Percentiles rank a stretch among this genome's conserved stretches.
Evolutionary conservation across 2,329 filamentous ascomycete species (phyloP).

Genomic region (Alternaria sp.): DNA sequence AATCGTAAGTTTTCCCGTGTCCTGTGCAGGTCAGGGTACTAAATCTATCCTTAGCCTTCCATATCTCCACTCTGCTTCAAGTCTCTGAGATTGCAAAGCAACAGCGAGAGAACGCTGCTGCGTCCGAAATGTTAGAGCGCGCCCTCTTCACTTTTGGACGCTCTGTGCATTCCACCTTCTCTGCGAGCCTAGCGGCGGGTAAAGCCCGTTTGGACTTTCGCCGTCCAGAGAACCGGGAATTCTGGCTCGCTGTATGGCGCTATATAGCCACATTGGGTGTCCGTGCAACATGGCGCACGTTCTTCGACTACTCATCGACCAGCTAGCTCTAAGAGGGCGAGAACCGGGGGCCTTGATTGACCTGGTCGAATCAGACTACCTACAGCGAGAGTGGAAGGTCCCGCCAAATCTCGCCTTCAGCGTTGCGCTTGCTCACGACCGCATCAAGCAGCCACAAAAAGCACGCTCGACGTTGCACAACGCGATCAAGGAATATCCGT

Average conservation of each 20-base stretch:
- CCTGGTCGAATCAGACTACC: conserved; percentile 65
- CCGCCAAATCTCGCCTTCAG: conserved; percentile 79
- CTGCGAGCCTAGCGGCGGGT: conserved; percentile 76
- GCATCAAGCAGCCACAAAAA: conserved; percentile 70
- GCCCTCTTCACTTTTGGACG: conserved; percentile 94
- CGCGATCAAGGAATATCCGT: conserved; percentile 79
- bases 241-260: conserved; percentile 88
- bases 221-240: conserved; percentile 86
- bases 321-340: conserved; percentile 81
- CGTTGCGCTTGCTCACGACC: conserved; percentile 76
- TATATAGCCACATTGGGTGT: conserved; percentile 86
- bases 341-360: conserved; percentile 80
- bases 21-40: conserved; percentile 16
- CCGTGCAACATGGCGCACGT: conserved; percentile 93
- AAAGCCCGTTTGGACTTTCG: conserved; percentile 82
- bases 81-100: conserved; percentile 92
- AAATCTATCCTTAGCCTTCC: conserved; percentile 69
- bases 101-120: conserved; percentile 84
- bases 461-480: conserved; percentile 70
- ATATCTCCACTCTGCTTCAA: conserved; percentile 91
- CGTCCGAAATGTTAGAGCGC: conserved; percentile 87
- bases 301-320: conserved; percentile 80
- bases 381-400: conserved; percentile 58
- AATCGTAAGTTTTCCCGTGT: conserved; percentile 61
- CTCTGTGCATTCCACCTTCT: conserved; percentile 83